Conservation (phyloP, 768 basidiomycete genomes). For the Termitomyces sp. region DNA sequence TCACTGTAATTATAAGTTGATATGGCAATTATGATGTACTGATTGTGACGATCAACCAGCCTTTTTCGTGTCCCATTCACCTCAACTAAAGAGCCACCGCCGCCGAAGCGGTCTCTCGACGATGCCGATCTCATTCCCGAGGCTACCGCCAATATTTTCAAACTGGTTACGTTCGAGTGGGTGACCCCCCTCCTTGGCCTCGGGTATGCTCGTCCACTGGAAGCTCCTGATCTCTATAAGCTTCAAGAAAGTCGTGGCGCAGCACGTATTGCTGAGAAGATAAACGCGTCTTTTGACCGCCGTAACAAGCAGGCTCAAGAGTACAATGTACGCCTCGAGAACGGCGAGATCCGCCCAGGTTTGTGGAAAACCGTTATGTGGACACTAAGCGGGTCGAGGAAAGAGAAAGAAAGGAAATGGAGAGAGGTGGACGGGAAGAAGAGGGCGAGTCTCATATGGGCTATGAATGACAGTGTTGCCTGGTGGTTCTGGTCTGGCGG, state of each 20-base stretch:
- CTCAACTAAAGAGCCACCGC: conserved; percentile 36
- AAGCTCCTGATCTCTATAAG: conserved; percentile 79
- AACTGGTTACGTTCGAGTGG: conserved; percentile 71
- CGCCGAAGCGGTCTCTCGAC: conserved; percentile 53
- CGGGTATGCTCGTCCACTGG: conserved; percentile 79
- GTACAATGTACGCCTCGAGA: conserved; percentile 70
- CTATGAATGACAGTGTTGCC: conserved; percentile 75
- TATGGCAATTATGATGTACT: not conserved
- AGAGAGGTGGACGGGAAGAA: conserved; percentile 60
- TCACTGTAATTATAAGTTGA: conserved; percentile 7
- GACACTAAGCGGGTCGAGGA: conserved; percentile 51
- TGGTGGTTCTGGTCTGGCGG: conserved; percentile 81
- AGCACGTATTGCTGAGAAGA: conserved; percentile 56
- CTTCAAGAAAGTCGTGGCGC: conserved; percentile 65
- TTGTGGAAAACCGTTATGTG: conserved; percentile 57
- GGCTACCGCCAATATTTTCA: conserved; percentile 56
- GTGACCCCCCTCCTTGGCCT: conserved; percentile 67
- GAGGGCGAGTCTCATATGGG: conserved; percentile 60
- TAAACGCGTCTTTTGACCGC: conserved; percentile 62
- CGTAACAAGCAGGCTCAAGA: conserved; percentile 55
- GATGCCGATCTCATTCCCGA: conserved; percentile 68
- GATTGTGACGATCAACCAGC: conserved; percentile 14
- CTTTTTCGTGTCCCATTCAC: conserved; percentile 39
- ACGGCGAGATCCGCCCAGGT: conserved; percentile 60
- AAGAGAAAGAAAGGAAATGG: conserved; percentile 62